A percentile compares a stretch with the other conserved stretches of the same genome.
Conservation (phyloP, 78 protist genomes). For the Monosiga brevicollis region DNA sequence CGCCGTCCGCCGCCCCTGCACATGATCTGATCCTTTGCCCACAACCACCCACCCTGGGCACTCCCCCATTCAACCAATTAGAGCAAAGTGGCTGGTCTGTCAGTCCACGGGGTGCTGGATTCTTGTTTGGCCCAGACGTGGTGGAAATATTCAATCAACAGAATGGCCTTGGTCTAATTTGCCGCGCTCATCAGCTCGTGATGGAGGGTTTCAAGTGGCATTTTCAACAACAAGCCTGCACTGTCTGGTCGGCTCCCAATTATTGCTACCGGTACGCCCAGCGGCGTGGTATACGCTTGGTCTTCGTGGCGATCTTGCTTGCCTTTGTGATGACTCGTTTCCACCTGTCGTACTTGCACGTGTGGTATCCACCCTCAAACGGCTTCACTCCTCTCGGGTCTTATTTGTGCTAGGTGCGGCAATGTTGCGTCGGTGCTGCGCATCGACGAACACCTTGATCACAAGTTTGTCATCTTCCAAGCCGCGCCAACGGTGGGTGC, state of each 20-base stretch:
- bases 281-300: not conserved
- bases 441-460: slow-evolving; percentile 77
- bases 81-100: no score
- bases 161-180: slow-evolving; percentile 80
- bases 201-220: slow-evolving; percentile 82
- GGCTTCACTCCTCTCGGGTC: not conserved
- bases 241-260: slow-evolving; percentile 99
- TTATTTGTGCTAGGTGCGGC: slow-evolving; percentile 64
- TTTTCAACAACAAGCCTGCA: slow-evolving; percentile 63
- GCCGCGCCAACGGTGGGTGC: slow-evolving; percentile 42
- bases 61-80: no score
- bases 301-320: not conserved
- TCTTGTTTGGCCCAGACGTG: no score
- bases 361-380: not conserved
- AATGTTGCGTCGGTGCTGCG: slow-evolving; percentile 93
- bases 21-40: no score
- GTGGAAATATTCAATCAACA: no score
- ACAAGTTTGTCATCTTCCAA: slow-evolving; percentile 76
- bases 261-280: slow-evolving; percentile 92
- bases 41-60: no score
- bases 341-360: not conserved
- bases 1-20: no score
- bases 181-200: slow-evolving; percentile 98
- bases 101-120: no score
- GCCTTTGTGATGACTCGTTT: not conserved